These are phyloP conservation scores for Lachnellula hyalina DNA, from an alignment of 2,329 filamentous ascomycete genomes.

Conservation along the genomic window DNA sequence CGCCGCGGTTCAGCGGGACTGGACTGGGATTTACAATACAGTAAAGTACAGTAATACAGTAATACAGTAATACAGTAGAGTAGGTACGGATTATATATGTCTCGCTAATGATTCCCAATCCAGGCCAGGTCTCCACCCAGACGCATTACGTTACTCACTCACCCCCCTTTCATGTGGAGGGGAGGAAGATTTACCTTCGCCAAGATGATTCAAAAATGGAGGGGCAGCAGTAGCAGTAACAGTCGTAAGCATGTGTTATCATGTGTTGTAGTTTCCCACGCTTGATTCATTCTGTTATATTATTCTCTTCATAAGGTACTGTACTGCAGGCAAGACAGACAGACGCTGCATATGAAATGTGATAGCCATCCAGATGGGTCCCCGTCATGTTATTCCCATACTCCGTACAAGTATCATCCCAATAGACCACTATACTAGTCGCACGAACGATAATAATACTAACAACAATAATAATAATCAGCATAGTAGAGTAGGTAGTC, in stretches of 20 bases:
- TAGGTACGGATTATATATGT: too few species aligned
- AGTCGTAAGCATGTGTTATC: not conserved
- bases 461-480: not conserved
- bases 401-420: too few species aligned
- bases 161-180: not conserved
- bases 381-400: not conserved
- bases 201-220: not conserved
- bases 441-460: slow-evolving; percentile 1
- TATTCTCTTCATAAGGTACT: too few species aligned
- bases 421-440: not conserved
- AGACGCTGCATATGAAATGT: not conserved
- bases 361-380: slow-evolving; percentile 12
- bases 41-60: not conserved
- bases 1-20: not conserved
- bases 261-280: not conserved
- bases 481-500: not conserved
- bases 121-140: not conserved
- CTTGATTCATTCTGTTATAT: too few species aligned
- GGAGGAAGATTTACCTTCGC: not conserved
- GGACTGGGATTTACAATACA: not conserved
- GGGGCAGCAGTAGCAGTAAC: not conserved
- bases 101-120: slow-evolving; percentile 7
- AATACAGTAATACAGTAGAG: too few species aligned
- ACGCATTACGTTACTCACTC: not conserved
- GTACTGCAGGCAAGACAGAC: too few species aligned